Evolutionary conservation across 1,284 basidiomycete genomes (phyloP).

Genomic region (Tremellales sp.): DNA sequence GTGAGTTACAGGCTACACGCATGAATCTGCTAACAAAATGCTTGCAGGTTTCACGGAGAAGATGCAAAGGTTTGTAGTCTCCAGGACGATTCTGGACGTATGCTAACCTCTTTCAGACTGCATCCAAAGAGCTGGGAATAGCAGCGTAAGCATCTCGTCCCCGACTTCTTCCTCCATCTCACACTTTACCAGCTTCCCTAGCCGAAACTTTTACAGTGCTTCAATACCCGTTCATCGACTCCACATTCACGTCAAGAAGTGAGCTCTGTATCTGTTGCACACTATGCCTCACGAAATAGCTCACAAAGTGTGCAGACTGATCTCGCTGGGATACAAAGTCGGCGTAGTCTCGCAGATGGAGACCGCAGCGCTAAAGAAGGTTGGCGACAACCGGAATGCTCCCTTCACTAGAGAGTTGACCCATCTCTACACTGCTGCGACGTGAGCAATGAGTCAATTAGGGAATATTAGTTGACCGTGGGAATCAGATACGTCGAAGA

Average conservation of each 20-base stretch:
- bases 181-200: conserved; percentile 52
- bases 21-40: conserved; percentile 7
- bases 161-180: background rate
- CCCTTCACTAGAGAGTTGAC: conserved; percentile 79
- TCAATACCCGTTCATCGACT: conserved; percentile 77
- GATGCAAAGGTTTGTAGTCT: conserved; percentile 69
- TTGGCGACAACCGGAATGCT: conserved; percentile 71
- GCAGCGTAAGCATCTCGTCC: conserved; percentile 47
- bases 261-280: conserved; percentile 27
- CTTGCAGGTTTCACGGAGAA: conserved; percentile 70
- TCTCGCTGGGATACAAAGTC: conserved; percentile 82
- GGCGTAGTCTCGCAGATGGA: conserved; percentile 90
- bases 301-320: conserved; percentile 58
- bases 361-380: conserved; percentile 93
- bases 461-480: conserved; percentile 3
- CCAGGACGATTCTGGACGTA: background rate
- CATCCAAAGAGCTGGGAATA: conserved; percentile 77
- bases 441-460: conserved; percentile 56
- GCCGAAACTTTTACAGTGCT: conserved; percentile 76
- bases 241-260: conserved; percentile 86
- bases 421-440: conserved; percentile 80
- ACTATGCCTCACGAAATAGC: conserved; percentile 2
- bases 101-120: conserved; percentile 53
- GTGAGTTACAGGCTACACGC: conserved; percentile 12
- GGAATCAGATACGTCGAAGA: conserved; percentile 46